These are phyloP conservation scores for Coemansia reversa DNA, from an alignment of 192 early-diverging fungal species.

Conservation along the genomic window DNA sequence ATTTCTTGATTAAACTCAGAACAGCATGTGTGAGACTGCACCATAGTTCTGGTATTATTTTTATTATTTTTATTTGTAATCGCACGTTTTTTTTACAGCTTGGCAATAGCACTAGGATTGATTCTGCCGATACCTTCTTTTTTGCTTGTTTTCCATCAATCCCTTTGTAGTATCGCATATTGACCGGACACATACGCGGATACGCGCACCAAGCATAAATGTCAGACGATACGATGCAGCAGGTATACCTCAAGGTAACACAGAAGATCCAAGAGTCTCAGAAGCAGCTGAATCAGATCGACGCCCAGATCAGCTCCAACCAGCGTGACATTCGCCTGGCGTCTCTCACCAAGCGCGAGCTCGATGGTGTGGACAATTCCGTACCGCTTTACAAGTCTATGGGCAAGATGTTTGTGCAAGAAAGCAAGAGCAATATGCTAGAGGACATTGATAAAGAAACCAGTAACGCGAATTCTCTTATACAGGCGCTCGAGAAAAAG, in stretches of 20 bases:
- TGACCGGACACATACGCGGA: neutral
- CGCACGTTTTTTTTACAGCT: neutral
- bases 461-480: conserved; percentile 6
- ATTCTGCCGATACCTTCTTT: too few species aligned
- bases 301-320: conserved; percentile 42
- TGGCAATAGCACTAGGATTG: neutral
- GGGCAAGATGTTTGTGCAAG: conserved; percentile 56
- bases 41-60: neutral
- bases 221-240: conserved; percentile 42
- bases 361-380: conserved; percentile 29
- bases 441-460: conserved; percentile 34
- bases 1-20: too few species aligned
- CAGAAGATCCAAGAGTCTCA: conserved; percentile 44
- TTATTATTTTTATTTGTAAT: neutral
- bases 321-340: conserved; percentile 49
- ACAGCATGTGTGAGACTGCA: neutral
- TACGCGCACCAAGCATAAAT: conserved; percentile 1
- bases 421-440: conserved; percentile 26
- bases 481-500: conserved; percentile 48
- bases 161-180: neutral
- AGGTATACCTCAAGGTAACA: conserved; percentile 47
- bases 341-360: conserved; percentile 44
- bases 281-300: conserved; percentile 43
- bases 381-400: conserved; percentile 46
- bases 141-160: neutral